phyloP scores from a whole-genome alignment of 106 monocot species.

The Vanilla planifolia region DNA sequence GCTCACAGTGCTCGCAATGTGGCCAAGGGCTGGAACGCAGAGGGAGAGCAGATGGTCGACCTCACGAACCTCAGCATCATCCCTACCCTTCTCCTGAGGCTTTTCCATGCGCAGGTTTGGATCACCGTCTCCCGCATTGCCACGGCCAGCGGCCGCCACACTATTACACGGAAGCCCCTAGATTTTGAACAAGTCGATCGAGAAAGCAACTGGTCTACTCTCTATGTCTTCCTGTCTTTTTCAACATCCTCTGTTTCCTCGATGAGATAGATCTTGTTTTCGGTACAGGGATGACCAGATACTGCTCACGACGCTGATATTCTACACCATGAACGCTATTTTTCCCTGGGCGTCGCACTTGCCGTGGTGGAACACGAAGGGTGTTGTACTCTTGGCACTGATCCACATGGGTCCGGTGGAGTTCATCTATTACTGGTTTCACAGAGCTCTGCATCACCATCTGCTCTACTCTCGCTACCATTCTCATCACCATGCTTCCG shows the following conservation, averaged over 20 bases:
- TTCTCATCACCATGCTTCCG: too few relatives aligned
- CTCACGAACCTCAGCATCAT: conserved; percentile 20
- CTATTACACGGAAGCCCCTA: conserved; percentile 36
- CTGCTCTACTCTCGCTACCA: too few relatives aligned
- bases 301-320: conserved; percentile 28
- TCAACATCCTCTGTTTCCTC: too few relatives aligned
- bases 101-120: conserved; percentile 41
- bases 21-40: neutral
- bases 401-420: conserved; percentile 50
- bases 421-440: conserved; percentile 60
- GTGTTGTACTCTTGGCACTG: conserved; percentile 10
- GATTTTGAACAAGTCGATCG: conserved; percentile 51
- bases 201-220: conserved; percentile 63
- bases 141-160: conserved; percentile 30
- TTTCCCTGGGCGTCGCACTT: conserved; percentile 11
- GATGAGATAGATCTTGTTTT: too few relatives aligned
- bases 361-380: conserved; percentile 38
- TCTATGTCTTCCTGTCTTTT: too few relatives aligned
- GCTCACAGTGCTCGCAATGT: conserved; percentile 27
- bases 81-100: conserved; percentile 26
- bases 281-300: conserved; percentile 56
- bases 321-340: conserved; percentile 18
- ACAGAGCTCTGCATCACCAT: too few relatives aligned
- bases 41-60: conserved; percentile 15
- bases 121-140: conserved; percentile 31